These are phyloP conservation scores for Passalora sequoiae DNA, from an alignment of 2,329 filamentous ascomycete genomes.

Conservation along the genomic window DNA sequence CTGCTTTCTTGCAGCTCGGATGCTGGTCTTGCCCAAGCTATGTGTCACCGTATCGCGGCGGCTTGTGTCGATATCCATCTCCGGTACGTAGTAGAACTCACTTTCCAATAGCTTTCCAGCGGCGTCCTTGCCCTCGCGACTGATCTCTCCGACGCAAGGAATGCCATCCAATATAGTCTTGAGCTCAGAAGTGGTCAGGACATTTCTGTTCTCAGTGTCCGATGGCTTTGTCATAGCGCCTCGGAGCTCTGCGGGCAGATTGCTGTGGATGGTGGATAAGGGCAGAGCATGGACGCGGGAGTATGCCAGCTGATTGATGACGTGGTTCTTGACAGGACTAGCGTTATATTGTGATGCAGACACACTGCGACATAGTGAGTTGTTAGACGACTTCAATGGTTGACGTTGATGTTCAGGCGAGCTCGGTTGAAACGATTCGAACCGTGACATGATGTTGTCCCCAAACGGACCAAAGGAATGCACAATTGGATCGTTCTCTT, in stretches of 20 bases:
- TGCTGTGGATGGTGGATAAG: conserved; percentile 79
- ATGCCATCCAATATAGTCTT: conserved; percentile 67
- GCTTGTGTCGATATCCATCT: conserved; percentile 73
- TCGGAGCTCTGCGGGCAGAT: conserved; percentile 63
- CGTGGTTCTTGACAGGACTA: conserved; percentile 67
- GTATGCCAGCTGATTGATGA: conserved; percentile 91
- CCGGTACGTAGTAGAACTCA: conserved; percentile 94
- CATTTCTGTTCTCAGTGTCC: conserved; percentile 25
- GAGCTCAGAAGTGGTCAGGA: conserved; percentile 58
- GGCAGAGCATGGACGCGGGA: conserved; percentile 89
- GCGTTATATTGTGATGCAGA: conserved; percentile 21
- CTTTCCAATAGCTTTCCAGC: conserved; percentile 89
- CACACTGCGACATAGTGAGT: conserved; percentile 24
- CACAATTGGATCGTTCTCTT: conserved; percentile 90
- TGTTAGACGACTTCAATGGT: conserved; percentile 28
- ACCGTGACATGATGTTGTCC: conserved; percentile 73
- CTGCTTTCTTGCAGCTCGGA: conserved; percentile 86
- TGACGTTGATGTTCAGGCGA: conserved; percentile 53
- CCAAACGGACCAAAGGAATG: conserved; percentile 90
- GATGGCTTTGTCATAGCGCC: conserved; percentile 30
- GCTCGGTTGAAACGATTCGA: conserved; percentile 68
- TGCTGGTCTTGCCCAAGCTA: conserved; percentile 78
- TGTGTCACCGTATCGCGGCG: conserved; percentile 78
- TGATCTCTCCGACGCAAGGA: conserved; percentile 79
- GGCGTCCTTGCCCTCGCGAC: conserved; percentile 88